These are phyloP conservation scores for Tetrapisispora taiwanensis DNA, from an alignment of 805 yeast genomes.

Conservation along the genomic window DNA sequence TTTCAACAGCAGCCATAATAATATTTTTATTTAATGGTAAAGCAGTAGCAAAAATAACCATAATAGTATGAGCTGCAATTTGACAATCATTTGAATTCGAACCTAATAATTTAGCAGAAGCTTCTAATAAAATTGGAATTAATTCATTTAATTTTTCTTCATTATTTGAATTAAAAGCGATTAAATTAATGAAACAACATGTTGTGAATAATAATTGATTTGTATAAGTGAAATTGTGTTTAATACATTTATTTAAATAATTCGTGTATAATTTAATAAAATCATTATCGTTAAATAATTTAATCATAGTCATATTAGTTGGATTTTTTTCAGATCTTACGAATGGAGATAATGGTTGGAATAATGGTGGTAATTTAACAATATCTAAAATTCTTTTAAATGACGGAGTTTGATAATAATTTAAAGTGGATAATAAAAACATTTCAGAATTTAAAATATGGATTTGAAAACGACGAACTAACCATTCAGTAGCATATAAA, in stretches of 20 bases:
- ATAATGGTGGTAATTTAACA: constrained; percentile 67
- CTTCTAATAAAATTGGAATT: constrained; percentile 50
- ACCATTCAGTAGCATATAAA: constrained; percentile 84
- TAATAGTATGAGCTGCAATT: constrained; percentile 71
- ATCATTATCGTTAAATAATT: constrained; percentile 62
- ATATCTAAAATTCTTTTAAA: constrained; percentile 71
- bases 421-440: constrained; percentile 60
- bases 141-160: constrained; percentile 37
- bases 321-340: constrained; percentile 58
- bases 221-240: constrained; percentile 49
- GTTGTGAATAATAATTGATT: constrained; percentile 71
- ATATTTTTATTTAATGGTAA: constrained; percentile 48
- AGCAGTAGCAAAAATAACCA: constrained; percentile 69
- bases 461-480: constrained; percentile 79
- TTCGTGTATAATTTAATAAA: constrained; percentile 57
- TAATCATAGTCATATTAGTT: constrained; percentile 54
- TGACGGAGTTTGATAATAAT: constrained; percentile 66
- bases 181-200: constrained; percentile 53
- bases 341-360: constrained; percentile 59
- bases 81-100: constrained; percentile 50
- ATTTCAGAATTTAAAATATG: constrained; percentile 72
- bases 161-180: constrained; percentile 42
- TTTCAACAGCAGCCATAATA: constrained; percentile 49
- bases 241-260: constrained; percentile 36
- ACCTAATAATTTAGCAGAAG: constrained; percentile 44